Base-by-base conservation (phyloP, 73 alveolate species). In the Effrenium voratum region DNA sequence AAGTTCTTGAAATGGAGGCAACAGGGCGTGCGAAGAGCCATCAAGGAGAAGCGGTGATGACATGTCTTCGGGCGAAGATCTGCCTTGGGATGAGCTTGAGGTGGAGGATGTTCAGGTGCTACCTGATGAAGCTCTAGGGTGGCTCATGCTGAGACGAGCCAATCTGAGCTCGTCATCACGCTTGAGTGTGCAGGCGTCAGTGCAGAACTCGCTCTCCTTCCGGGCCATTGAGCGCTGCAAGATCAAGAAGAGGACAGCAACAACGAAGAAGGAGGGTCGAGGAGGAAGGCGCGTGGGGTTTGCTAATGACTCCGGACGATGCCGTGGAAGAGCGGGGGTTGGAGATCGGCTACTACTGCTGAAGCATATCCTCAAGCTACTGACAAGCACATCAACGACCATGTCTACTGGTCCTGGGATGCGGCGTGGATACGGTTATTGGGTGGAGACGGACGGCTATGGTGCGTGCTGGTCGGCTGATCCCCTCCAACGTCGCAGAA, bases 131-230 rank as follows among this genome's bases (percentile, higher is more conserved):
- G 73, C 24, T 34, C 36, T 80, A 50, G 91, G 91, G 0, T 80
- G 91, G 91, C 91, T 80, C n/a, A 28, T 80, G n/a, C 30, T 80
- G 44, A 30, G 91, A 15, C 24, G 91, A 0, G 73, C 91, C 3
- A 55, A 55, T 13, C 5, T 80, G 47, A 80, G 57, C 24, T 0
- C 34, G 1, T 32, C n/a, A 0, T 16, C 30, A 0, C 49, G 73
- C 6, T n/a, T 80, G 2, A 24, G 72, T 0, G 91, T 80, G 4
- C 91, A 80, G 73, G 70, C 91, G 1, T 50, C 91, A 2, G 91
- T 55, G 2, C 41, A 55, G 16, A 46, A 46, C 73, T 22, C 47
- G 15, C 73, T 80, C 16, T 1, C 26, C 36, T 16, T 80, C n/a
- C 32, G 36, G 6, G 91, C n/a, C 47, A 47, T 80, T 36, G 75